phyloP scores from a whole-genome alignment of 2,329 filamentous ascomycete species.

The Stromatinia cepivora region DNA sequence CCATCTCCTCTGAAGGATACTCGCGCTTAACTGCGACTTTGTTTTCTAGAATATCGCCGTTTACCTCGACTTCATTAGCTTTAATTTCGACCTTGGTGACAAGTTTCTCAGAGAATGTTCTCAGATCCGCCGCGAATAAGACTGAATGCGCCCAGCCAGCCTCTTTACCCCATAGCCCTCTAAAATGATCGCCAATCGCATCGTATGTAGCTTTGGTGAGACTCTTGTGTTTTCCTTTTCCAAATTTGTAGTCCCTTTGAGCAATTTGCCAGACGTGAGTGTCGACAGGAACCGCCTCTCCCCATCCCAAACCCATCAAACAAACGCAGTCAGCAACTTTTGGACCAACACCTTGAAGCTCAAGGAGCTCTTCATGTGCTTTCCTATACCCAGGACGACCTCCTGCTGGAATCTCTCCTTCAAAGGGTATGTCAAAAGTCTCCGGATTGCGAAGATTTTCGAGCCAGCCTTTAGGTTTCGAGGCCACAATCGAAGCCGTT shows the following conservation, averaged over 20 bases:
- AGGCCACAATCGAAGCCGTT: slow-evolving; percentile 74
- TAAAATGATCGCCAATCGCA: slow-evolving; percentile 86
- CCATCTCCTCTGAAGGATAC: slow-evolving; percentile 28
- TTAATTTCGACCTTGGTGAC: slow-evolving; percentile 51
- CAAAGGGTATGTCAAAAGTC: slow-evolving; percentile 67
- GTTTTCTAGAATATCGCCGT: slow-evolving; percentile 29
- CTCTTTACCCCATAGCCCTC: slow-evolving; percentile 85
- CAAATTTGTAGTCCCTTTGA: slow-evolving; percentile 91
- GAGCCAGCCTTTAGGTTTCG: slow-evolving; percentile 72
- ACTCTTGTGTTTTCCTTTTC: slow-evolving; percentile 77
- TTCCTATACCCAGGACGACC: slow-evolving; percentile 63
- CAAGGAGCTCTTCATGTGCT: slow-evolving; percentile 78
- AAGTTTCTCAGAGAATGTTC: slow-evolving; percentile 70
- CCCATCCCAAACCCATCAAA: slow-evolving; percentile 94
- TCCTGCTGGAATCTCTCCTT: slow-evolving; percentile 50
- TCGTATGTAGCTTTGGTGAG: slow-evolving; percentile 88
- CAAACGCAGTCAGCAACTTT: slow-evolving; percentile 98
- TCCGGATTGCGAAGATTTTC: slow-evolving; percentile 76
- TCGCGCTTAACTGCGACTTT: slow-evolving; percentile 34
- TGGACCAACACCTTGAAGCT: slow-evolving; percentile 84
- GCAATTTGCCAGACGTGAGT: slow-evolving; percentile 99
- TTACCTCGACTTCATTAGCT: slow-evolving; percentile 44
- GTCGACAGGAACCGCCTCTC: slow-evolving; percentile 91
- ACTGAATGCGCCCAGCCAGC: slow-evolving; percentile 98
- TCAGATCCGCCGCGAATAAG: slow-evolving; percentile 89